A percentile compares a stretch with the other conserved stretches of the same genome.
phyloP scores from a whole-genome alignment of 768 basidiomycete genomes.

The Phanerochaete carnosa region DNA sequence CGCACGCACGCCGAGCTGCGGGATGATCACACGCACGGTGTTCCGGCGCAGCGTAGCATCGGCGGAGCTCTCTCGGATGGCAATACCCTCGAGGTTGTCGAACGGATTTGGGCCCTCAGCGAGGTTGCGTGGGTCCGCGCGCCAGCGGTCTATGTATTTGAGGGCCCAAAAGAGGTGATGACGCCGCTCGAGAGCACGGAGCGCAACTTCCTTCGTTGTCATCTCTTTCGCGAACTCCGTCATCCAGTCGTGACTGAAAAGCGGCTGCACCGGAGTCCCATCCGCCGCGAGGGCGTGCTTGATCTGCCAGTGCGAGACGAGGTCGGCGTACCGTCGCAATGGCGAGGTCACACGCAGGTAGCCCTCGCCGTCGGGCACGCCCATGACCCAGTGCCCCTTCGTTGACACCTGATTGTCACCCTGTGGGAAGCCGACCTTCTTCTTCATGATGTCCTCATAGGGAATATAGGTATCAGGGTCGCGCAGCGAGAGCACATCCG shows the following conservation, averaged over 20 bases:
- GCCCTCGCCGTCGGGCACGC: conserved; percentile 69
- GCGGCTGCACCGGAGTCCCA: conserved; percentile 29
- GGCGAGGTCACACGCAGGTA: conserved; percentile 87
- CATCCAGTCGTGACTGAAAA: conserved; percentile 44
- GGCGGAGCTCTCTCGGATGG: neutral
- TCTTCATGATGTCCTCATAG: conserved; percentile 30
- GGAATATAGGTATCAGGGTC: conserved; percentile 43
- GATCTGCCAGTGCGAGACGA: conserved; percentile 91
- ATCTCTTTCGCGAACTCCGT: conserved; percentile 38
- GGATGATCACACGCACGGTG: neutral
- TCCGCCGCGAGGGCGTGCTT: conserved; percentile 62
- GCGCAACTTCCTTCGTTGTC: conserved; percentile 32
- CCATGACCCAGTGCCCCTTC: conserved; percentile 64
- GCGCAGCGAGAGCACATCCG: conserved; percentile 46
- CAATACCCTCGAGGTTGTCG: neutral
- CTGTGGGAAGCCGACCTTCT: conserved; percentile 31
- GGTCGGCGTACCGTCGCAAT: conserved; percentile 78
- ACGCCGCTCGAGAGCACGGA: conserved; percentile 26
- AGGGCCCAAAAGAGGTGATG: conserved; percentile 40
- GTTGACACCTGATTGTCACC: conserved; percentile 51
- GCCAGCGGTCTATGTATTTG: conserved; percentile 36
- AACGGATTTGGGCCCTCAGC: neutral
- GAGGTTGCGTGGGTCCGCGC: conserved; percentile 21
- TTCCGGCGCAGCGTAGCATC: neutral
- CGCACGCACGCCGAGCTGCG: neutral